These are phyloP conservation scores for Cercospora zeina DNA, from an alignment of 2,329 filamentous ascomycete species.

Conservation along the genomic window DNA sequence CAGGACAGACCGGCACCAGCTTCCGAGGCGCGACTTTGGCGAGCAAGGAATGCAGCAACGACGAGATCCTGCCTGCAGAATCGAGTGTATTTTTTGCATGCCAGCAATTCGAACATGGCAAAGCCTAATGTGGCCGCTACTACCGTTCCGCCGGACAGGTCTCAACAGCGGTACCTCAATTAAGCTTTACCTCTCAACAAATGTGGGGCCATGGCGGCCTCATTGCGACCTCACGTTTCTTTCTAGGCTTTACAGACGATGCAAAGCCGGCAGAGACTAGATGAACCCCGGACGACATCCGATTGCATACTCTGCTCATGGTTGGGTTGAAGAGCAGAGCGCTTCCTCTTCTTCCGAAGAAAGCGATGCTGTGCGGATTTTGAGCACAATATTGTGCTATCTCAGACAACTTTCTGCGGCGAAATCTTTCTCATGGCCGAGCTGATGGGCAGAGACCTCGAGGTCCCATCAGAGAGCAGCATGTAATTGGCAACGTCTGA, in stretches of 20 bases:
- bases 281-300: background rate
- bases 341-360: background rate
- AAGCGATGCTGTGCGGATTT: background rate
- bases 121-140: background rate
- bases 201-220: background rate
- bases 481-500: no score
- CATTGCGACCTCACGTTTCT: background rate
- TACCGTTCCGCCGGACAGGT: background rate
- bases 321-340: background rate
- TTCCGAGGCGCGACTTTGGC: background rate
- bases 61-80: background rate
- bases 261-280: background rate
- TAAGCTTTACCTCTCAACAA: no score
- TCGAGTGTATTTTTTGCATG: background rate
- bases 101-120: background rate
- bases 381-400: background rate
- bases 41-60: background rate
- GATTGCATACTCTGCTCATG: background rate
- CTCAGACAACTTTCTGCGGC: background rate
- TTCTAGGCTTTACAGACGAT: background rate
- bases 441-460: background rate
- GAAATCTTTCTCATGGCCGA: background rate
- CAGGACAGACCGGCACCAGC: background rate
- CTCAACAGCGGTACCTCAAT: no score
- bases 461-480: no score